A percentile compares a stretch with the other conserved stretches of the same genome.
phyloP scores from a whole-genome alignment of 495 filamentous ascomycete species.

The Elaphomyces granulatus region DNA sequence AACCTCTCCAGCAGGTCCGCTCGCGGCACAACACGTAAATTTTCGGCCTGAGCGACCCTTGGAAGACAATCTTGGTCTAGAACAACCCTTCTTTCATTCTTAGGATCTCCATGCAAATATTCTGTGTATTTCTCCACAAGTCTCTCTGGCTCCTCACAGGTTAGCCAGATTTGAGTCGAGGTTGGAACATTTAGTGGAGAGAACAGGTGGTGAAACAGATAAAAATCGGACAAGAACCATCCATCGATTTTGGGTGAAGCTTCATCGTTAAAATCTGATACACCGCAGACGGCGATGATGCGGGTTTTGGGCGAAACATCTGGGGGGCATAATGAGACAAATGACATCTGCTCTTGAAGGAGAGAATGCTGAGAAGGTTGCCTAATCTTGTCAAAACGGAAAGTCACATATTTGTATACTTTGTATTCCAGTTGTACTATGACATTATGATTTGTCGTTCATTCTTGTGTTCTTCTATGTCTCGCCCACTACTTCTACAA shows the following conservation, averaged over 20 bases:
- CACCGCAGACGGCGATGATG: too few relatives aligned
- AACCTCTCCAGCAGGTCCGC: constrained; percentile 2
- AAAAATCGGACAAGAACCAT: constrained; percentile 13
- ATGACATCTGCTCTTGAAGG: too few relatives aligned
- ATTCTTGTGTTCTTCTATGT: too few relatives aligned
- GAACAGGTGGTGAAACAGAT: constrained; percentile 13
- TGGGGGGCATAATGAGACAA: too few relatives aligned
- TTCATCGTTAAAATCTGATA: not conserved
- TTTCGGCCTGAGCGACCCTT: not conserved
- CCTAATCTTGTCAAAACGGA: too few relatives aligned
- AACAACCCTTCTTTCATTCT: constrained; percentile 7
- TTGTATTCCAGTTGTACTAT: too few relatives aligned
- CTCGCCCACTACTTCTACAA: too few relatives aligned
- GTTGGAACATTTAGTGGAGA: not conserved
- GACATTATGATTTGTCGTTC: too few relatives aligned
- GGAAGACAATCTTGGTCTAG: constrained; percentile 5
- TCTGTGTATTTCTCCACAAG: constrained; percentile 11
- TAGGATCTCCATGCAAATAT: constrained; percentile 9
- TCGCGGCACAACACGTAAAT: constrained; percentile 2
- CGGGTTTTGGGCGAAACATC: too few relatives aligned
- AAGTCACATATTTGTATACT: too few relatives aligned
- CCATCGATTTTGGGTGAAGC: constrained; percentile 6
- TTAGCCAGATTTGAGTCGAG: constrained; percentile 10
- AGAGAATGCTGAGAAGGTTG: too few relatives aligned
- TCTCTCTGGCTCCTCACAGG: constrained; percentile 2